phyloP scores from a whole-genome alignment of 805 yeast genomes.

The Wickerhamomyces pijperi region DNA sequence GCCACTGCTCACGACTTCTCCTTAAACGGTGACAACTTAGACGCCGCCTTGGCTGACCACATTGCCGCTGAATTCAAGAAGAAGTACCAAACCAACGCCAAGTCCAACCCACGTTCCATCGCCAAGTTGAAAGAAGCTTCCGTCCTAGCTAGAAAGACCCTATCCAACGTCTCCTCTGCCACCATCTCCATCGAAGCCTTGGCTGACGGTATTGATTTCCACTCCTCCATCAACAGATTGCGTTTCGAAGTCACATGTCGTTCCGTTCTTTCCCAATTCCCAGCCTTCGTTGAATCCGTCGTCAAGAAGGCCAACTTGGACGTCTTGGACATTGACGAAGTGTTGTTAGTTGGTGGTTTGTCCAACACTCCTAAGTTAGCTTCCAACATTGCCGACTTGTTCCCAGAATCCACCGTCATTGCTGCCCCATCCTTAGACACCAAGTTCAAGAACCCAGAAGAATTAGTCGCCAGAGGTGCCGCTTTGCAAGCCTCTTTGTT shows the following conservation, averaged over 20 bases:
- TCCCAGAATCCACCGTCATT: conserved; percentile 71
- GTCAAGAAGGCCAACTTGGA: conserved; percentile 80
- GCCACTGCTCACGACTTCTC: conserved; percentile 74
- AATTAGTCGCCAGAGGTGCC: conserved; percentile 86
- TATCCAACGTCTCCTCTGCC: conserved; percentile 80
- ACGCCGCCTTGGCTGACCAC: conserved; percentile 65
- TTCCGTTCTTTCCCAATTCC: conserved; percentile 64
- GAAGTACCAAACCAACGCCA: conserved; percentile 73
- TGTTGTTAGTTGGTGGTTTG: conserved; percentile 86
- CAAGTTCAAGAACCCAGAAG: conserved; percentile 80
- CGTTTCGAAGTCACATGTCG: conserved; percentile 84
- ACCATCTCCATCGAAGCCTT: conserved; percentile 91
- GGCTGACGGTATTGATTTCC: conserved; percentile 90
- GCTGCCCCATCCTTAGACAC: conserved; percentile 68
- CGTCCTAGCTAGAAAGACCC: conserved; percentile 77
- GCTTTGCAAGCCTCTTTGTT: conserved; percentile 88
- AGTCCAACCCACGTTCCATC: conserved; percentile 67
- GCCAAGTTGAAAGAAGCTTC: conserved; percentile 84
- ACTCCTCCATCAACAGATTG: conserved; percentile 85
- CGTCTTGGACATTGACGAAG: conserved; percentile 79
- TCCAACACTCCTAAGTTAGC: conserved; percentile 90
- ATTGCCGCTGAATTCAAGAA: conserved; percentile 92
- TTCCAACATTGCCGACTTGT: conserved; percentile 54
- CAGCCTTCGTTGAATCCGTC: conserved; percentile 61
- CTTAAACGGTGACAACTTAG: conserved; percentile 84